Evolutionary conservation across 331 rosid genomes (phyloP), one percentile per base, ranked within the genome.

Genomic region (Pyrus hybrid): DNA sequence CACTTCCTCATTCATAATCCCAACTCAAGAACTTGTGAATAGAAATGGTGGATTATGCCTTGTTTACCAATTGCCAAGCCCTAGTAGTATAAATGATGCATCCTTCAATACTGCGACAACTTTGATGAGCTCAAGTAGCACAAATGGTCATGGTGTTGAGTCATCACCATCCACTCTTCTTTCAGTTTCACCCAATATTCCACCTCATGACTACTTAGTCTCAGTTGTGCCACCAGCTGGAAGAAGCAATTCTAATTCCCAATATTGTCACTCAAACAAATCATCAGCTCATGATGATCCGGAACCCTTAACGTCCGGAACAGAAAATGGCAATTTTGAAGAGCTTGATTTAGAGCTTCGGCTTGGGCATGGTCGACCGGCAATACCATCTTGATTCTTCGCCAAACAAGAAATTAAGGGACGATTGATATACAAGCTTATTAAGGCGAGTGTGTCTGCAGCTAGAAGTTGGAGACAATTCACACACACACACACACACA

Each of bases 261-360:
- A 57, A 57, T 57, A 28, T 28, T 72, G 49, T 63, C 68, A 28
- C 56, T 79, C 82, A 13, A 70, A 17, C 78, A 81, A 85, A 83
- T 66, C 83, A 30, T 82, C 77, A 37, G 13, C 45, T 37, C 45
- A 37, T 47, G 83, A 74, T 49, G 37, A 29, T 29, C 54, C 22
- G 29, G 37, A 78, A 72, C 73, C 84, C 21, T 21, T 80, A 18
- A 30, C 84, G 63, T 76, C 90, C 51, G 56, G 35, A 35, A 23
- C 54, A 4, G 67, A 70, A 30, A 76, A 70, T 22, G 81, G 74
- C 49, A 76, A 74, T 18, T 86, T 80, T 72, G 95, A 88, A 79
- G 94, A 88, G 77, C 82, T 91, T 82, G 97, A 93, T 87, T 87
- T 93, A 63, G 98, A 93, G 92, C 97, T 93, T 25, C 87, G 97